Conservation (phyloP, 441 rosid genomes). For the Aquilaria agallochum region DNA sequence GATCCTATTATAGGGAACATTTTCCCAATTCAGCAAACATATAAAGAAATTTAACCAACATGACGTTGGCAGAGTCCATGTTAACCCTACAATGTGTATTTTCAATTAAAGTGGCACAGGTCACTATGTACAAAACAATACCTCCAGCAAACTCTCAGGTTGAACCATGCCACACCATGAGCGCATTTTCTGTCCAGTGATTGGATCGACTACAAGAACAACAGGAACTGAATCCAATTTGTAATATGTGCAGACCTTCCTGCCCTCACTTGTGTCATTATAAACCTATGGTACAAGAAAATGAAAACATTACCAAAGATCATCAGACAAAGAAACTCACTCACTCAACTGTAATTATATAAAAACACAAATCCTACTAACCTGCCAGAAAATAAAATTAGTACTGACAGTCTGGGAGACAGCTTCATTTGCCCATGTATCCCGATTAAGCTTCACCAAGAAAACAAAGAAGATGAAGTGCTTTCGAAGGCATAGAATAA, state of each 20-base stretch:
- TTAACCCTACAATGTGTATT: no score
- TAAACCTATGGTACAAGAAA: conserved; percentile 45
- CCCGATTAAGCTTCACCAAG: conserved; percentile 80
- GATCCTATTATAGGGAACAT: conserved; percentile 42
- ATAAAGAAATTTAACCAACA: no score
- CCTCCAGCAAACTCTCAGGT: conserved; percentile 88
- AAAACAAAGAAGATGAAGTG: conserved; percentile 13
- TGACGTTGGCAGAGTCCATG: no score
- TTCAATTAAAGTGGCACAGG: neutral
- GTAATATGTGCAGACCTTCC: conserved; percentile 93
- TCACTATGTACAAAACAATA: conserved; percentile 14
- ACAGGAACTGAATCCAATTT: conserved; percentile 79
- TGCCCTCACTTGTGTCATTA: conserved; percentile 88
- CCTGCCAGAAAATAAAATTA: conserved; percentile 98
- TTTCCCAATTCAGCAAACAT: conserved; percentile 12
- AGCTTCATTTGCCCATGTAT: conserved; percentile 96
- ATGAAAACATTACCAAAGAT: neutral
- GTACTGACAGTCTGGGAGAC: conserved; percentile 82
- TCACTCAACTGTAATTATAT: no score
- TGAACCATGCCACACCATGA: conserved; percentile 90
- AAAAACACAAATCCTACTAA: conserved; percentile 16
- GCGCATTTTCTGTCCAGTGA: conserved; percentile 93
- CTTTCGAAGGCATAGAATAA: conserved; percentile 1
- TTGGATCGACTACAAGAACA: conserved; percentile 90
- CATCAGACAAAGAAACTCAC: neutral